phyloP scores from a whole-genome alignment of 495 filamentous ascomycete genomes.

The Platismatia glauca region DNA sequence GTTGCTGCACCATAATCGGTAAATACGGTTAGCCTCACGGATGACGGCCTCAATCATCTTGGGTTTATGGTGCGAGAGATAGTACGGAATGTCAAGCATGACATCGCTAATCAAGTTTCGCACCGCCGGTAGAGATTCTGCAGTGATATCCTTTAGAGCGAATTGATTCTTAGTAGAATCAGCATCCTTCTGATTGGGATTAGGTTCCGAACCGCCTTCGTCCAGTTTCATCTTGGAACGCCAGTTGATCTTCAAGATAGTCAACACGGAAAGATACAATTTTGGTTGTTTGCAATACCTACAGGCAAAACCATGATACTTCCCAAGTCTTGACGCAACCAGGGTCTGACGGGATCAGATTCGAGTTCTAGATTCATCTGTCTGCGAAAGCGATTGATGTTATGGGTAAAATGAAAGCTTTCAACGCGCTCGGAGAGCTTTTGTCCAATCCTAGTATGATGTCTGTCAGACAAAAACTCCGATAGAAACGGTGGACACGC shows the following conservation, averaged over 20 bases:
- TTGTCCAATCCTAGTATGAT: slow-evolving; percentile 58
- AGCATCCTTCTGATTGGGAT: slow-evolving; percentile 33
- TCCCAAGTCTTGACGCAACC: slow-evolving; percentile 61
- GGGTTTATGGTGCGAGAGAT: slow-evolving; percentile 87
- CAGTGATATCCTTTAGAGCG: slow-evolving; percentile 80
- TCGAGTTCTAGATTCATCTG: slow-evolving; percentile 77
- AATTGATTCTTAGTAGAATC: slow-evolving; percentile 54
- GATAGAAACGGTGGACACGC: background rate
- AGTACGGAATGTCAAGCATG: slow-evolving; percentile 96
- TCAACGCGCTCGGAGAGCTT: slow-evolving; percentile 94
- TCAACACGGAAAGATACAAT: slow-evolving; percentile 5
- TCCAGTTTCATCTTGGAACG: slow-evolving; percentile 77
- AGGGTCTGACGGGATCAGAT: slow-evolving; percentile 58
- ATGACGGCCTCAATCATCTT: slow-evolving; percentile 89
- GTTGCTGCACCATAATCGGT: slow-evolving; percentile 84
- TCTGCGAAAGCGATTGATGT: slow-evolving; percentile 84
- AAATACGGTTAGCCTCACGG: slow-evolving; percentile 88
- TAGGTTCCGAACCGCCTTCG: slow-evolving; percentile 48
- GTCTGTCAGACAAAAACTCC: background rate
- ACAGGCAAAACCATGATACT: slow-evolving; percentile 63
- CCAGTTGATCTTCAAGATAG: slow-evolving; percentile 58
- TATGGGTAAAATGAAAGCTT: slow-evolving; percentile 93
- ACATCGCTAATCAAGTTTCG: slow-evolving; percentile 89
- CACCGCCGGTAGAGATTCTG: slow-evolving; percentile 78
- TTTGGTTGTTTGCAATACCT: slow-evolving; percentile 25